These are phyloP conservation scores for Apocynum venetum DNA, from an alignment of 257 asterid species.

Conservation along the genomic window DNA sequence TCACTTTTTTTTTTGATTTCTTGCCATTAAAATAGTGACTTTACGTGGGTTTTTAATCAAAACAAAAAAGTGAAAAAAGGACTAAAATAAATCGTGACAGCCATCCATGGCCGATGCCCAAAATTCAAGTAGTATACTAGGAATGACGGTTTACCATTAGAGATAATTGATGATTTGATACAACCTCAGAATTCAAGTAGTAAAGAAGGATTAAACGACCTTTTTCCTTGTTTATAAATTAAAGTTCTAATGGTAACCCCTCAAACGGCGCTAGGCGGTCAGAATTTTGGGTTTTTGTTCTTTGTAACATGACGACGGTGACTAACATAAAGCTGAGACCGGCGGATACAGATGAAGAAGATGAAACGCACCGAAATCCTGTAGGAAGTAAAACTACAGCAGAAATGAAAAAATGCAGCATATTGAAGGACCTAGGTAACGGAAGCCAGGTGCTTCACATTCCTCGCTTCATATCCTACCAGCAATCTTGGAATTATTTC, in stretches of 20 bases:
- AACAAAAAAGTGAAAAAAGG: too few species aligned
- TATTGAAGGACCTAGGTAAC: conserved; percentile 50
- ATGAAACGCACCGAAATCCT: neutral
- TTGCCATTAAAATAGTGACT: too few species aligned
- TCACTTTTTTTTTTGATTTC: too few species aligned
- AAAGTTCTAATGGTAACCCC: neutral
- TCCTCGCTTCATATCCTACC: conserved; percentile 51
- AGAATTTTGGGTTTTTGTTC: neutral
- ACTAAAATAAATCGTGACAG: too few species aligned
- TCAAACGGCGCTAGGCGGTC: neutral
- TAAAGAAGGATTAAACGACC: too few species aligned
- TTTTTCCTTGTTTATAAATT: too few species aligned
- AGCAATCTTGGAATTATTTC: conserved; percentile 65
- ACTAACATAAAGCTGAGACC: conserved; percentile 12
- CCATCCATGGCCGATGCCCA: too few species aligned
- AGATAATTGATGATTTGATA: too few species aligned
- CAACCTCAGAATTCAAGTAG: too few species aligned
- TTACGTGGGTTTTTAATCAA: too few species aligned
- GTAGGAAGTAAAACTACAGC: neutral
- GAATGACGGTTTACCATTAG: too few species aligned
- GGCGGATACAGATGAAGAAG: neutral
- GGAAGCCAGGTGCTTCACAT: conserved; percentile 61
- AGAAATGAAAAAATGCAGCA: neutral
- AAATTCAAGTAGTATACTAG: too few species aligned
- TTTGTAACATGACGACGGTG: conserved; percentile 8